phyloP scores from a whole-genome alignment of 2,329 filamentous ascomycete species.

The Cyanodermella asteris region DNA sequence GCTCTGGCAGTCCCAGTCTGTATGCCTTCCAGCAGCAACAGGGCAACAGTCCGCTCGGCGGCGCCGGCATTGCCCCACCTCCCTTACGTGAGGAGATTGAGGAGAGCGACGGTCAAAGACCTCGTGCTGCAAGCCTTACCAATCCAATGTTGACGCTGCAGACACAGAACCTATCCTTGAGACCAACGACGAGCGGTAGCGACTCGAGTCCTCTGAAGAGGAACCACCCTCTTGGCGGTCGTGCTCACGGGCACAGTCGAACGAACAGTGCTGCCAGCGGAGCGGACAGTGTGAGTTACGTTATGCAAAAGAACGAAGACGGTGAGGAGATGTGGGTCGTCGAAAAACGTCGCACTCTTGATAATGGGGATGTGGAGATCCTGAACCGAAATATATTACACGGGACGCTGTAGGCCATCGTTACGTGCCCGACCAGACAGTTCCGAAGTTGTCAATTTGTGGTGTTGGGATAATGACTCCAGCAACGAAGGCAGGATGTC shows the following conservation, averaged over 20 bases:
- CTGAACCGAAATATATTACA: no score
- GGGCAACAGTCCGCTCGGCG: conserved; percentile 5
- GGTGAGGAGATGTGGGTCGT: conserved; percentile 16
- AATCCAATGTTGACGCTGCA: conserved; percentile 2
- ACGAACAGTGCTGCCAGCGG: conserved; percentile 16
- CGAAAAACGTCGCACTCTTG: conserved; percentile 14
- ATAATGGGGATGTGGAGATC: conserved; percentile 15
- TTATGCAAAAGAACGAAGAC: conserved; percentile 11
- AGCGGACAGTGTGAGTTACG: conserved; percentile 16
- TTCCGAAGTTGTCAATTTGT: no score
- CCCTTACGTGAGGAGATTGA: neutral
- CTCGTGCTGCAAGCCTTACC: neutral
- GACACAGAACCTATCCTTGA: conserved; percentile 1
- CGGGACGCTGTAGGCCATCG: no score
- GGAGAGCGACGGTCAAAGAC: no score
- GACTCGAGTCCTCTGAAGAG: conserved; percentile 1
- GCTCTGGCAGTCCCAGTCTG: conserved; percentile 3
- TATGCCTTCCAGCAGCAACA: conserved; percentile 7
- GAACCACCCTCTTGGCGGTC: neutral
- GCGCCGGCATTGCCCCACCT: neutral
- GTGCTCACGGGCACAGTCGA: conserved; percentile 12
- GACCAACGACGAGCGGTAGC: conserved; percentile 4
- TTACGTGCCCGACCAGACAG: no score
- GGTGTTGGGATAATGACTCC: no score
- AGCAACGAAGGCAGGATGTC: no score